Base-by-base conservation (phyloP, 768 basidiomycete species). In the Boletus pseudo-olivaceus region DNA sequence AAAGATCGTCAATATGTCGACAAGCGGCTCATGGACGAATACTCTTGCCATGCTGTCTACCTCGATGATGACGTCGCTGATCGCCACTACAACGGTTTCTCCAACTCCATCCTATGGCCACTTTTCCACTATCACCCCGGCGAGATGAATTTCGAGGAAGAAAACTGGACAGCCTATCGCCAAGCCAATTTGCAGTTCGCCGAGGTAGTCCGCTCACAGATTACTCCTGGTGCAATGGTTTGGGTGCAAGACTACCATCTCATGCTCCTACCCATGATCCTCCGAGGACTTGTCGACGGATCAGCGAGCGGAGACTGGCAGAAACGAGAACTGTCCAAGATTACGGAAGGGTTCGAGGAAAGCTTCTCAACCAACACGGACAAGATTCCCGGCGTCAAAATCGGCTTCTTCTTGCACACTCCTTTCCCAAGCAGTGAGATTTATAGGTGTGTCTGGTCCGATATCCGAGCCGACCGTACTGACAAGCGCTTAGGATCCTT, bases 91-190 rank as follows among this genome's bases (percentile, higher is more conserved):
- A 95, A 95, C 69, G 93, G 97, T 52, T 98, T 99, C 81, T 96
- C 95, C 63, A 99, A 99, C 76, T 97, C 95, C 50, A 98, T 99
- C 74, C 84, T 99, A 47, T 99, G 97, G 97, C 97, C 97, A 3
- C 78, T 99, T 44, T 98, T 99, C 81, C 97, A 99, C 71, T 99
- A 98, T 74, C 96, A 98, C 71, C 97, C 97, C 8, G 96, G 96
- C 59, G 97, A 98, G 76, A 98, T 99, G 94, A 96, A 93, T 73
- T 99, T 99, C 67, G 96, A 98, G 72, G 93, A 97, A 75, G 91
- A 91, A 68, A 92, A 98, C 70, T 99, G 97, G 97, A 83, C 87
- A 49, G 97, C 93, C 14, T 99, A 98, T 73, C 86, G 97, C 35
- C 93, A 97, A 71, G 96, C 96, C 43, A 99, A 98, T 71, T 77